Percentiles rank a stretch among this genome's conserved stretches.
Evolutionary conservation across 257 asterid genomes (phyloP).

Genomic region (Knoxia roxburghii): DNA sequence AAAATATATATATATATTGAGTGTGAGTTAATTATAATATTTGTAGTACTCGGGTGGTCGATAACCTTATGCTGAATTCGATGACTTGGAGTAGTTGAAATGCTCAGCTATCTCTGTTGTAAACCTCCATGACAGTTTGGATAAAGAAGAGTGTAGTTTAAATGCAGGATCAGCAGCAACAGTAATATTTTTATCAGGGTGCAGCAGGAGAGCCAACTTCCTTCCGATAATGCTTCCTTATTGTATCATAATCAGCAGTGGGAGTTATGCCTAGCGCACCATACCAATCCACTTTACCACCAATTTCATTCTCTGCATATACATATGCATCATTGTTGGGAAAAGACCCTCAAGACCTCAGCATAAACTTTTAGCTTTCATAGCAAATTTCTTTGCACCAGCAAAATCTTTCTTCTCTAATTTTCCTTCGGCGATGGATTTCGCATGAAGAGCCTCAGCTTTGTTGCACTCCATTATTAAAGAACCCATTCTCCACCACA

Average conservation of each 20-base stretch:
- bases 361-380: slow-evolving; percentile 56
- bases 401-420: slow-evolving; percentile 46
- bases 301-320: too few species aligned
- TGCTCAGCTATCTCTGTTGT: slow-evolving; percentile 65
- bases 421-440: slow-evolving; percentile 51
- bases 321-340: too few species aligned
- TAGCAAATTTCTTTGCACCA: slow-evolving; percentile 57
- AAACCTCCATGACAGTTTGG: slow-evolving; percentile 53
- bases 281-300: slow-evolving; percentile 70
- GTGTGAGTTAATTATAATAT: too few species aligned
- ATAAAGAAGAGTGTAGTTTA: slow-evolving; percentile 58
- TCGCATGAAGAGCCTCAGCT: slow-evolving; percentile 69
- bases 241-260: slow-evolving; percentile 55
- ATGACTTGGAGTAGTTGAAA: slow-evolving; percentile 22
- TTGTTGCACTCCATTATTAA: slow-evolving; percentile 66
- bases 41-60: too few species aligned
- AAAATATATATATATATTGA: too few species aligned
- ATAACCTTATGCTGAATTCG: too few species aligned
- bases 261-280: slow-evolving; percentile 61
- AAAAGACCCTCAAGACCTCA: too few species aligned
- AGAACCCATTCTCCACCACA: background rate
- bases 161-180: slow-evolving; percentile 82
- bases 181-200: too few species aligned
- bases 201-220: slow-evolving; percentile 68
- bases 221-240: slow-evolving; percentile 60